Evolutionary conservation across 352 stramenopile genomes (phyloP), one percentile per base, ranked within the genome.

Genomic region (Pythium rhizo-oryzae): DNA sequence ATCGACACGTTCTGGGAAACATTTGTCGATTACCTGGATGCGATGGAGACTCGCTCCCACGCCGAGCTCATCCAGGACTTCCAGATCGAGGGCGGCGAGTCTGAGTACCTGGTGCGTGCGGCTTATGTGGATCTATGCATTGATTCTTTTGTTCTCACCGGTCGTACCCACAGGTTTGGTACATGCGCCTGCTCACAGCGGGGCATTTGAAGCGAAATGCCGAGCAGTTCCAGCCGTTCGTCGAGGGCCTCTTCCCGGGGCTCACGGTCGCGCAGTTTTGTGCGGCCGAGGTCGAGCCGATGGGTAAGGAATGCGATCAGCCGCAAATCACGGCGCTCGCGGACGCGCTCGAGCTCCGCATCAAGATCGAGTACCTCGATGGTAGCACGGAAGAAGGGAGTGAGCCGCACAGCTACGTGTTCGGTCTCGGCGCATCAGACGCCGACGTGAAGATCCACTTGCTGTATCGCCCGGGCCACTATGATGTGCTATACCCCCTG

Each of bases 1-100:
- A 94, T 98, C 74, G 93, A 98, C 74, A 85, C 89, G 59, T 98
- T 98, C 82, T 93, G 94, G 78, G 95, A 98, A 56, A 97, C 89
- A 25, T 89, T 98, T 63, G 83, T 98, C 21, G 92, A 98, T 55
- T 94, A 94, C 57, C 74, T 94, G 57, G 86, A 81, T 2, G 79
- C 82, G 18, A 94, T 94, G 86, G 79, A 91, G 67, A 91, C 76
- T 15, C 82, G 86, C 0, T 87, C 86, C 15, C 79, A 92, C 43
- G 77, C 63, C 1, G 87, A 92, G 57, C 61, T 93, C 54, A 80
- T 93, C 52, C 82, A 80, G 52, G 87, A 94, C 66, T 93, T 93
- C 67, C 82, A 95, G 79, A 94, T 85, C 15, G 89, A 96, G 67
- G 89, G 87, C 25, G 91, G 91, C 15, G 86, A 93, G 61, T 78